A percentile compares a stretch with the other conserved stretches of the same genome.
Conservation (phyloP, 2,329 filamentous ascomycete species). For the Alternaria alternata region DNA sequence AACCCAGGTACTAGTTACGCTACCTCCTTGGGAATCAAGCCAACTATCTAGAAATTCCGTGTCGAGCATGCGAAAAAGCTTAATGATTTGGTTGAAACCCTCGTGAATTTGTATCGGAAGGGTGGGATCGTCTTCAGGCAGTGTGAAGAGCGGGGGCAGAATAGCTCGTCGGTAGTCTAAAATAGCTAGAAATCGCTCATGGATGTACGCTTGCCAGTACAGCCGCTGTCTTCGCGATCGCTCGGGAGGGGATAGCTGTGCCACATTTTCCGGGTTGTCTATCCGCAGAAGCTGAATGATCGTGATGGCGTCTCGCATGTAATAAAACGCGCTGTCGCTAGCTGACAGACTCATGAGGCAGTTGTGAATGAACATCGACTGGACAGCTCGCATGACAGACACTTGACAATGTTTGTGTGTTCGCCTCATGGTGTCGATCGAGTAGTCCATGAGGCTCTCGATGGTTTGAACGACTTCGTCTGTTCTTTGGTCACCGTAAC, state of each 20-base stretch:
- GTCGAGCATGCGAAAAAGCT: conserved; percentile 56
- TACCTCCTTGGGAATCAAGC: conserved; percentile 49
- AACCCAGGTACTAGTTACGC: conserved; percentile 55
- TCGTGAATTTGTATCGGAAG: conserved; percentile 52
- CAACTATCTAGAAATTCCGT: conserved; percentile 56
- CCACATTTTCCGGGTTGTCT: conserved; percentile 50
- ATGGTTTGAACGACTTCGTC: conserved; percentile 45
- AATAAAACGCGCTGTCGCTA: conserved; percentile 59
- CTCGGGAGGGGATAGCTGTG: conserved; percentile 46
- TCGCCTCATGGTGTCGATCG: conserved; percentile 51
- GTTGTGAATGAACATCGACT: conserved; percentile 63
- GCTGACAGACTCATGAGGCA: conserved; percentile 60
- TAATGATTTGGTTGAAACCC: conserved; percentile 56
- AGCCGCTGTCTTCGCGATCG: conserved; percentile 57
- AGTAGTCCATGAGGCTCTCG: conserved; percentile 43
- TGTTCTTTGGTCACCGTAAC: conserved; percentile 43
- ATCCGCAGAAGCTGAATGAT: conserved; percentile 51
- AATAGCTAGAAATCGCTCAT: conserved; percentile 65
- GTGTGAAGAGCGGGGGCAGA: conserved; percentile 49
- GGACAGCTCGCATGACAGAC: conserved; percentile 59
- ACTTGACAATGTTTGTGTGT: conserved; percentile 51
- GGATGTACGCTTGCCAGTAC: conserved; percentile 66
- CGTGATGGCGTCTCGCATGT: conserved; percentile 60
- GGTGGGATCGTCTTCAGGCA: conserved; percentile 53
- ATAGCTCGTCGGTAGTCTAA: conserved; percentile 58